phyloP scores from a whole-genome alignment of 331 rosid species.

The Cydonia oblonga region DNA sequence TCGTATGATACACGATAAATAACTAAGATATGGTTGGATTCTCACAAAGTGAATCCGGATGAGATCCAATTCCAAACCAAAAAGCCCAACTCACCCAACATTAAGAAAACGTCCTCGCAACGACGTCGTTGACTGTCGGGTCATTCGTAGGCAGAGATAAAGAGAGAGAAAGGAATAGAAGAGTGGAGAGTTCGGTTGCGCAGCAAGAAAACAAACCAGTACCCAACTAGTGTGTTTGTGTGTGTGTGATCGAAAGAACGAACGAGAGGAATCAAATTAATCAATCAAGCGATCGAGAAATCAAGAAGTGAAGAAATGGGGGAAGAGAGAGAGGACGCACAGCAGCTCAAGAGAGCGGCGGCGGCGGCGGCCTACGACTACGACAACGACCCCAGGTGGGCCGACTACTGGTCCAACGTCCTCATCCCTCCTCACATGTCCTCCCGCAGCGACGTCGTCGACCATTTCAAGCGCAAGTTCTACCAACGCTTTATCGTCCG shows the following conservation, averaged over 20 bases:
- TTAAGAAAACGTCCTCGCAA: not conserved
- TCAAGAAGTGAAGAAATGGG: slow-evolving; percentile 29
- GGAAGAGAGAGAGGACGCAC: slow-evolving; percentile 66
- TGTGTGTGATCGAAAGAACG: not conserved
- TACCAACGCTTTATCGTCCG: slow-evolving; percentile 67
- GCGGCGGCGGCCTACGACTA: slow-evolving; percentile 87
- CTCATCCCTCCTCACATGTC: slow-evolving; percentile 81
- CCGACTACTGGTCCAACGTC: slow-evolving; percentile 81
- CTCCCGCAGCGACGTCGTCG: slow-evolving; percentile 56
- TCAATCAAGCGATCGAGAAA: not conserved
- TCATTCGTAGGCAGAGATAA: too few relatives aligned
- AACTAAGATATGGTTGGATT: too few relatives aligned
- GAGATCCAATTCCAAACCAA: too few relatives aligned
- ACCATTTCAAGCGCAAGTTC: slow-evolving; percentile 86
- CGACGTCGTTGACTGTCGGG: not conserved
- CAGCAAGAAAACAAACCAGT: not conserved
- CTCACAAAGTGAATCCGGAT: too few relatives aligned
- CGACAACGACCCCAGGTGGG: slow-evolving; percentile 79
- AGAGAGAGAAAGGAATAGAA: not conserved
- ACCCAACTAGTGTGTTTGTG: not conserved
- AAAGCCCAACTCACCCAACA: not conserved
- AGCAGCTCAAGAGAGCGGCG: slow-evolving; percentile 58
- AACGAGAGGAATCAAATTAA: not conserved
- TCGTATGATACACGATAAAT: too few relatives aligned
- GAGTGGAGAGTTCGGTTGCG: not conserved